phyloP scores from a whole-genome alignment of 371 early-diverging fungal genomes.

The Rhizopus stolonifer region DNA sequence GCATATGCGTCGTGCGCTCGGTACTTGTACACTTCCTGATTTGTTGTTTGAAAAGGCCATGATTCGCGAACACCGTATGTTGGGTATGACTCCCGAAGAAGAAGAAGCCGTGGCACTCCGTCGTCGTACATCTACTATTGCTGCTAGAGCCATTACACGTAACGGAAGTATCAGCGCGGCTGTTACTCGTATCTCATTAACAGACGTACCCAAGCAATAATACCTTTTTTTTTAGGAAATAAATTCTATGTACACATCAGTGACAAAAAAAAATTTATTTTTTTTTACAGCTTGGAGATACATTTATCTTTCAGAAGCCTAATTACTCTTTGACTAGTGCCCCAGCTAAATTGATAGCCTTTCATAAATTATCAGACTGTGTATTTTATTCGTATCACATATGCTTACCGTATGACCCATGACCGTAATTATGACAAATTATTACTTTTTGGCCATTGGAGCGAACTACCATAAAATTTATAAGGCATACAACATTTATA shows the following conservation, averaged over 20 bases:
- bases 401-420: slow-evolving; percentile 41
- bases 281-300: slow-evolving; percentile 33
- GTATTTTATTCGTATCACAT: neutral
- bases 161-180: slow-evolving; percentile 29
- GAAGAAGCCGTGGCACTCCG: slow-evolving; percentile 15
- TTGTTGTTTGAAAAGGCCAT: slow-evolving; percentile 55
- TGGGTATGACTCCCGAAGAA: slow-evolving; percentile 26
- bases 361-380: neutral
- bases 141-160: slow-evolving; percentile 20
- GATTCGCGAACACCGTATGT: slow-evolving; percentile 34
- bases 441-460: slow-evolving; percentile 30
- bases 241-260: too few species aligned
- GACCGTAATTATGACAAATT: slow-evolving; percentile 46
- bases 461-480: slow-evolving; percentile 8
- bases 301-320: slow-evolving; percentile 25
- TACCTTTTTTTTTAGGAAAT: too few species aligned
- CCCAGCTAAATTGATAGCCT: slow-evolving; percentile 52
- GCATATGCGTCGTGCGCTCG: slow-evolving; percentile 82
- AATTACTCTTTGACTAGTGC: slow-evolving; percentile 29
- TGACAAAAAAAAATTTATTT: too few species aligned
- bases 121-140: slow-evolving; percentile 25
- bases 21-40: slow-evolving; percentile 80
- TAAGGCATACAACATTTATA: neutral
- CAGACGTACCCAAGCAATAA: slow-evolving; percentile 8
- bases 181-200: slow-evolving; percentile 25